Base-by-base conservation (phyloP, 495 filamentous ascomycete species). In the Penicillium psychrofluorescens region DNA sequence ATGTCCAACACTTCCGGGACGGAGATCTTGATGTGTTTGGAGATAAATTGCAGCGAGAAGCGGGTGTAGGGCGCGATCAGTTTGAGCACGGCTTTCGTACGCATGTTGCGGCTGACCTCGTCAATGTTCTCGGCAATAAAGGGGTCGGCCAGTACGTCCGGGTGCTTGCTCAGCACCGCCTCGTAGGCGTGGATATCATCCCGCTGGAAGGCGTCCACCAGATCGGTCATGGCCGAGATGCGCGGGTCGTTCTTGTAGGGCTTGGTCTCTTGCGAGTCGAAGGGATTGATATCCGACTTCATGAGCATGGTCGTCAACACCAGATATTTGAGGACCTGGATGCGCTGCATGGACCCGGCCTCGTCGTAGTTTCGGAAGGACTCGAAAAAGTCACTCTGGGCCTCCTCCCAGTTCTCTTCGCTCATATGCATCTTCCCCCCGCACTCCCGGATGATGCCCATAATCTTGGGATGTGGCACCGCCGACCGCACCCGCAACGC, bases 341-440 rank as follows among this genome's bases (percentile, higher is more conserved):
- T 98, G 22, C 92, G 83, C 61, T 95, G 90, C 54, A 95, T 75
- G 32, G 90, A 95, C 40, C 92, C 92, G 34, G 92, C 92, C 64
- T 98, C 92, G 61, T 98, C 94, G 67, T 97, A 98, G 68, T 97
- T 97, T 22, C 90, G 86, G 71, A 98, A 98, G 4, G 92, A 91
- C 64, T 98, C 94, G 62, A 95, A 96, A 67, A 98, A 98, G 64
- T 95, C 94, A 50, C 81, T 90, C 59, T 96, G 91, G 5, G 92
- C 92, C 45, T 89, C 86, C 64, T 95, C 87, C 92, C 92, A 98
- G 63, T 95, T 95, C 68, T 97, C 92, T 72, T 98, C 92, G 57
- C 88, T 95, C 94, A 98, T 96, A 66, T 98, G 90, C 92, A 98
- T 98, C 72, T 98, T 98, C 47, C 92, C 92, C 51, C 92, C 94